Base-by-base conservation (phyloP, 345 rosid species). In the Rhizophora apiculata region DNA sequence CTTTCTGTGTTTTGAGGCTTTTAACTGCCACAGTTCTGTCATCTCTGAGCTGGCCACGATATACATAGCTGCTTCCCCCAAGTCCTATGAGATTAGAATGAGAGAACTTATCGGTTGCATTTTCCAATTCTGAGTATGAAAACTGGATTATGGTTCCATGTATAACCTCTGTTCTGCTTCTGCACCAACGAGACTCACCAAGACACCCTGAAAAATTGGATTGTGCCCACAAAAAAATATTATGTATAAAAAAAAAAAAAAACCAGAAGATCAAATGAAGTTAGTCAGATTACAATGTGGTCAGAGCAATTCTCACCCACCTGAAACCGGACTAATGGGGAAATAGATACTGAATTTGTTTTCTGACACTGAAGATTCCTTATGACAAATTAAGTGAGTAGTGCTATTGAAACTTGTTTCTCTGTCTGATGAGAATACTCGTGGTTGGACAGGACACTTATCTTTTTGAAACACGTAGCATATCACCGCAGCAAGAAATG, bases 11-110 rank as follows among this genome's bases (percentile, higher is more conserved):
- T 56, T 76, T 90, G 6, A 95, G 80, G 65, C 91, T 85, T 84
- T 95, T 95, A 73, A 95, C 80, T 18, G 99, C 99, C 54, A 93
- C 91, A 58, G 73, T 84, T 81, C 81, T 89, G 63, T 92, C 97
- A 57, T 87, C 93, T 80, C 69, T 87, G 46, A 95, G 96, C 84
- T 83, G 88, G 32, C 97, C 99, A 27, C 80, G 87, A 69, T 89
- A 95, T 5, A 92, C 99, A 31, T 81, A 83, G 72, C 99, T 92
- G 80, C 96, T 87, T 80, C 96, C 97, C 21, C 99, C 97, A 31
- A 83, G 87, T 64, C 96, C 99, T 76, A 92, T 85, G 11, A 90
- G 79, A 67, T 75, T 90, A 69, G 86, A 82, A 82, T 74, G 72
- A 62, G 93, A 86, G 80, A 95, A 95, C 69, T 85, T 90, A 62